Percentiles rank a stretch among this genome's conserved stretches.
Evolutionary conservation across 2,329 filamentous ascomycete genomes (phyloP).

Genomic region (Nemania sp.): DNA sequence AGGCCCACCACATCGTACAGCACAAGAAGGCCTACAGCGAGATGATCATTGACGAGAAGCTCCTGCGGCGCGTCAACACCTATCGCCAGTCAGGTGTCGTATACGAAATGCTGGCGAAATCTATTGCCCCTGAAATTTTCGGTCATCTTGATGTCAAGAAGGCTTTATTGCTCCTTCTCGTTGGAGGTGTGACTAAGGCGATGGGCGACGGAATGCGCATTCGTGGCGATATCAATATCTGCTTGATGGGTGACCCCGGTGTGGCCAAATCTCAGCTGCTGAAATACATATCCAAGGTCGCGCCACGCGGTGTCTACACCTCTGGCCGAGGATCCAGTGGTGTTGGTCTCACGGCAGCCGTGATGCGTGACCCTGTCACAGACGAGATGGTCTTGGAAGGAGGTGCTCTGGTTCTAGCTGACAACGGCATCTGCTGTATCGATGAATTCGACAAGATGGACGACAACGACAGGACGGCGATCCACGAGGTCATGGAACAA

Average conservation of each 20-base stretch:
- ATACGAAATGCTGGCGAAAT: constrained; percentile 93
- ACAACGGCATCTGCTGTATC: constrained; percentile 85
- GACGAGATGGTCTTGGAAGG: constrained; percentile 85
- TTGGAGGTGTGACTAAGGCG: constrained; percentile 93
- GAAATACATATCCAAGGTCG: constrained; percentile 98
- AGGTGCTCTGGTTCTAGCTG: constrained; percentile 76
- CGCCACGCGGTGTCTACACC: constrained; percentile 86
- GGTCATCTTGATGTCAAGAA: constrained; percentile 98
- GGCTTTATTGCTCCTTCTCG: constrained; percentile 89
- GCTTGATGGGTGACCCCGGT: constrained; percentile 98
- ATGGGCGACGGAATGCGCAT: constrained; percentile 99
- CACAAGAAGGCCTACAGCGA: constrained; percentile 99
- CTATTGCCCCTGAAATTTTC: constrained; percentile 96
- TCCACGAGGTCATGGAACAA: constrained; percentile 88
- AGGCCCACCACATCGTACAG: constrained; percentile 89
- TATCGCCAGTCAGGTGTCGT: constrained; percentile 85
- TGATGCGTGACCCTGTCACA: constrained; percentile 82
- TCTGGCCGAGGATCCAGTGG: constrained; percentile 80
- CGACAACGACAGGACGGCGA: constrained; percentile 78
- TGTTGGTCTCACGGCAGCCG: constrained; percentile 79
- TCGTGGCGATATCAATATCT: constrained; percentile 97
- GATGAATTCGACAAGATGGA: constrained; percentile 92
- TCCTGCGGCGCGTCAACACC: constrained; percentile 82
- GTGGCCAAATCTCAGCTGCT: constrained; percentile 98
- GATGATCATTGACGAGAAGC: constrained; percentile 78